phyloP scores from a whole-genome alignment of 1,139 yeast species.

The Geotrichum citri-aurantii region DNA sequence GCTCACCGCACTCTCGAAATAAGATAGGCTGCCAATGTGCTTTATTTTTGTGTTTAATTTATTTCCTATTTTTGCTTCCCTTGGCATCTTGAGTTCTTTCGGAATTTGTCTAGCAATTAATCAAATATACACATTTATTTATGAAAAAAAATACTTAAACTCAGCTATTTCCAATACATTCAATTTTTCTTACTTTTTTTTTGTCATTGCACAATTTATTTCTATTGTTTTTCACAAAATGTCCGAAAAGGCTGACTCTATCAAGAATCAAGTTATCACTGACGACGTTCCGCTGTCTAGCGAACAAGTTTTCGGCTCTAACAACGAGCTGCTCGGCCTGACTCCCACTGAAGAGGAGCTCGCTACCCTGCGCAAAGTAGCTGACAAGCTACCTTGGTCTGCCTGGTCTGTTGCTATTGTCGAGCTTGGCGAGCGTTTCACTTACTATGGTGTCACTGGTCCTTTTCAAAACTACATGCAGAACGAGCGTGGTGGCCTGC shows the following conservation, averaged over 20 bases:
- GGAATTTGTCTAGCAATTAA: neutral
- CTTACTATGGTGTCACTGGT: constrained; percentile 75
- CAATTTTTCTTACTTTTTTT: neutral
- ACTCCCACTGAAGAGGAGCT: constrained; percentile 44
- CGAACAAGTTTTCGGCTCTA: constrained; percentile 13
- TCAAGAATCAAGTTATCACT: neutral
- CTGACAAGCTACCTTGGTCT: constrained; percentile 40
- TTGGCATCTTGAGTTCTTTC: neutral
- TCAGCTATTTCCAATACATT: neutral
- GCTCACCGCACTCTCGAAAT: neutral
- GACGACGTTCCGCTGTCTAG: neutral
- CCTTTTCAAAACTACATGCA: constrained; percentile 79
- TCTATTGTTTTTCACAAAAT: neutral
- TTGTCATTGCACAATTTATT: neutral
- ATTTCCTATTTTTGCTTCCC: neutral
- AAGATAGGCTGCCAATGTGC: neutral
- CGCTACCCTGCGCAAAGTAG: constrained; percentile 41
- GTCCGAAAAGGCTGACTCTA: neutral
- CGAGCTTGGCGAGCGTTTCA: constrained; percentile 76
- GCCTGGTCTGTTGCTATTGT: constrained; percentile 74
- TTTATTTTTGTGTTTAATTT: neutral
- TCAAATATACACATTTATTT: too few species aligned
- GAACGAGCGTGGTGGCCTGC: constrained; percentile 34
- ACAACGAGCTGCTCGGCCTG: constrained; percentile 26
- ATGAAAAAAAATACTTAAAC: neutral